Evolutionary conservation across 257 asterid species (phyloP), one percentile per base, ranked within the genome.

Genomic region (Gentiana straminea): DNA sequence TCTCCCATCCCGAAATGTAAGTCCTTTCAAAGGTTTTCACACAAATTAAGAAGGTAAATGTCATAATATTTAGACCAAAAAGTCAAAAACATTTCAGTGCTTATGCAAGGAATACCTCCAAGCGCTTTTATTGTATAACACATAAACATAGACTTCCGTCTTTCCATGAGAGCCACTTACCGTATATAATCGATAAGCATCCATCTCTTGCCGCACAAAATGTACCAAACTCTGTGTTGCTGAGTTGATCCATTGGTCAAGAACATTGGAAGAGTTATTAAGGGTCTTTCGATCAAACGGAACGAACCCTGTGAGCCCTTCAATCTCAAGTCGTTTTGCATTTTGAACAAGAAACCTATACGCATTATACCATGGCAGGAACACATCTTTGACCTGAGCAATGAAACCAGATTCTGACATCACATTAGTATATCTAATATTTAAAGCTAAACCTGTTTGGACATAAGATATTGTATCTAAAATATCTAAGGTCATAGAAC

Each of bases 361-460:
- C n/a, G 97, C 97, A 75, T 89, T 89, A 68, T 89, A 86, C 97
- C 97, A 89, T 8, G 95, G 97, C 74, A 89, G 70, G 71, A 89
- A 89, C 56, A 89, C 94, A 74, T 86, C 95, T 67, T 80, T 89
- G 38, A 74, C 75, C 79, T 73, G 79, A 59, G 50, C 32, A 39
- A 24, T 35, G 24, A 44, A 34, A 51, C 35, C 8, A 1, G 33
- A 10, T 39, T 33, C 50, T 9, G 48, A 49, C 12, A 37, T 32
- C 52, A 36, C 45, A 39, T 39, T 39, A 15, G 7, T 39, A 39
- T 4, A 39, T 39, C 45, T n/a, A 8, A 5, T 4, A 39, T 15
- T 15, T 15, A 15, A 15, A 15, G 24, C 24, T 15, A 15, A 15
- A 15, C 24, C 24, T 15, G 24, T 15, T 15, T 8, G 45, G 45